Evolutionary conservation across 805 yeast species (phyloP), one percentile per base, ranked within the genome.

Genomic region (Candida hungchunana): DNA sequence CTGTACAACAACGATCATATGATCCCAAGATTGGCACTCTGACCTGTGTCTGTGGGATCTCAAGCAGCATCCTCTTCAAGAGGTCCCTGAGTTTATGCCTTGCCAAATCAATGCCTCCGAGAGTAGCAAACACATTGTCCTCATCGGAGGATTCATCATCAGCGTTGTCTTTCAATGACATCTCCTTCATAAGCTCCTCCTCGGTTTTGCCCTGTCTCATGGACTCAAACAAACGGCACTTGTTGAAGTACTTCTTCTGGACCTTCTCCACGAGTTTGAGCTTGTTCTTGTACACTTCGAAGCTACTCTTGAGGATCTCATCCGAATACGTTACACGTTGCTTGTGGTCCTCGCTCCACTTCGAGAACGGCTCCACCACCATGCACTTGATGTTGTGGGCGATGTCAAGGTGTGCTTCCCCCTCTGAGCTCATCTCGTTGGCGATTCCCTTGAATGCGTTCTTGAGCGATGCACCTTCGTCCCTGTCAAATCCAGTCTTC

Each of bases 271-370:
- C 75, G 23, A 59, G 57, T 11, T 57, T 54, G 43, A 66, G 60
- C 26, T 64, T 69, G 34, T 60, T 66, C 31, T 74, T 73, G 55
- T 75, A 82, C 31, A 60, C 64, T 46, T 70, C 71, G 29, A 75
- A 66, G 44, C 75, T 77, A 15, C 62, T 66, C 32, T 62, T 59
- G 26, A 85, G 59, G 5, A 69, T 64, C 38, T 69, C 64, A 36
- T 78, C 80, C 13, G 84, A 75, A 49, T 71, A 75, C 26, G 72
- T 76, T 2, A 86, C 70, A 31, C 94, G 63, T 46, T 73, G 74
- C 35, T 71, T 71, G 58, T 86, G 95, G 35, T 81, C 88, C 13
- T 63, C 65, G 27, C 88, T 71, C 94, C 94, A 87, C 48, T 72
- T 71, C 9, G 74, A 58, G 50, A 86, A 86, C 1, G 95, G 95